Evolutionary conservation across 2,329 filamentous ascomycete genomes (phyloP).

Genomic region (Alternaria consortialis): DNA sequence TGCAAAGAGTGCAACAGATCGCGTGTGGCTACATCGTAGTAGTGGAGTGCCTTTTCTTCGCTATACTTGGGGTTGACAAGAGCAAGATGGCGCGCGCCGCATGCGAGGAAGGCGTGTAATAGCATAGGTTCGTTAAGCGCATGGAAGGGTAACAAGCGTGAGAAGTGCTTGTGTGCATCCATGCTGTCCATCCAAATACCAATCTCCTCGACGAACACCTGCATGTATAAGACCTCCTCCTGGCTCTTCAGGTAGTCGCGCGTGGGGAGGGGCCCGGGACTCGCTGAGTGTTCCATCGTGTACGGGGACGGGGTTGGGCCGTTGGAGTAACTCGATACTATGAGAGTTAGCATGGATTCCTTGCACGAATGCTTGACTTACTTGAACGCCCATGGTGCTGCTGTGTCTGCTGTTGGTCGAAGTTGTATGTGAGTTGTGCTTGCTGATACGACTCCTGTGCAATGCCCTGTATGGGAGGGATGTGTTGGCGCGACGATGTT

Average conservation of each 20-base stretch:
- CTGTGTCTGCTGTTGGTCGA: slow-evolving; percentile 45
- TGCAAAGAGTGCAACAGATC: slow-evolving; percentile 79
- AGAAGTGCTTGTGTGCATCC: slow-evolving; percentile 86
- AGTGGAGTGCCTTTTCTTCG: slow-evolving; percentile 79
- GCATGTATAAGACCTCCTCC: slow-evolving; percentile 88
- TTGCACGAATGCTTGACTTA: slow-evolving; percentile 14
- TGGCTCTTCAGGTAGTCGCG: slow-evolving; percentile 74
- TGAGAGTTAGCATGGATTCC: slow-evolving; percentile 14
- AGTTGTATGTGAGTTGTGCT: slow-evolving; percentile 52
- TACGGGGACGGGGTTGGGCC: slow-evolving; percentile 38
- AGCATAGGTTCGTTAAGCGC: slow-evolving; percentile 86
- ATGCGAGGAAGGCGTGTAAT: slow-evolving; percentile 86
- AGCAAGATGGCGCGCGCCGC: slow-evolving; percentile 82
- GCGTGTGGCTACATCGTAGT: slow-evolving; percentile 86
- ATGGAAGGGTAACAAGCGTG: slow-evolving; percentile 81
- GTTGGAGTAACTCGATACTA: slow-evolving; percentile 36
- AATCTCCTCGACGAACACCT: slow-evolving; percentile 90
- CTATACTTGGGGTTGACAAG: slow-evolving; percentile 74
- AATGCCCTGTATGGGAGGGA: slow-evolving; percentile 62
- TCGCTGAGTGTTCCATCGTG: slow-evolving; percentile 36
- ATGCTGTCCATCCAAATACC: slow-evolving; percentile 94
- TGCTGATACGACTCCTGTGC: slow-evolving; percentile 58
- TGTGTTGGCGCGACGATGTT: slow-evolving; percentile 55
- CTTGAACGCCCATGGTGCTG: slow-evolving; percentile 35
- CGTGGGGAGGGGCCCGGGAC: slow-evolving; percentile 40